Percentiles rank a stretch among this genome's conserved stretches.
These are phyloP conservation scores for Primulina tabacum DNA, from an alignment of 257 asterid genomes.

Conservation along the genomic window DNA sequence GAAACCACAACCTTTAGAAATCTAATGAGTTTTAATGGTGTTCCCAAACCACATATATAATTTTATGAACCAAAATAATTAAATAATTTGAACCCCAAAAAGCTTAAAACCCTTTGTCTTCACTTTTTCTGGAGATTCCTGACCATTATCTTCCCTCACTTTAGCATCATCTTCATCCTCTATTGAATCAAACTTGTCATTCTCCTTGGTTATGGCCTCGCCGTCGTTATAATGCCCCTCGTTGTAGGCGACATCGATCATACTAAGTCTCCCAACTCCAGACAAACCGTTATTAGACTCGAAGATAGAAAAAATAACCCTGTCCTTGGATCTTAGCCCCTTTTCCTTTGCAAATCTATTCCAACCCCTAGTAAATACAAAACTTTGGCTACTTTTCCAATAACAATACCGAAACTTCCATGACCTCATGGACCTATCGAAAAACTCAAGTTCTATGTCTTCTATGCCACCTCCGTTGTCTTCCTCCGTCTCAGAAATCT, in stretches of 20 bases:
- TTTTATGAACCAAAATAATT: not conserved
- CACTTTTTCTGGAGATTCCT: not conserved
- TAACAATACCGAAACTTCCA: slow-evolving; percentile 73
- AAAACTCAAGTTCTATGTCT: slow-evolving; percentile 44
- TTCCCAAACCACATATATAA: not conserved
- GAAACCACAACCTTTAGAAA: not conserved
- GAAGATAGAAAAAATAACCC: slow-evolving; percentile 38
- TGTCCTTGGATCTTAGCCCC: slow-evolving; percentile 43
- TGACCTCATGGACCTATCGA: slow-evolving; percentile 39
- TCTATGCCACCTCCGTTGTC: slow-evolving; percentile 16
- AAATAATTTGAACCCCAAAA: slow-evolving; percentile 34
- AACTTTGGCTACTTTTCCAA: slow-evolving; percentile 80
- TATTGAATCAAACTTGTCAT: not conserved
- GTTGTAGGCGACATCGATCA: slow-evolving; percentile 41
- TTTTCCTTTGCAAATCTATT: slow-evolving; percentile 50
- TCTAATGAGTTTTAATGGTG: not conserved
- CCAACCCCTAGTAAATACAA: slow-evolving; percentile 75
- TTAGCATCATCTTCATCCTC: not conserved
- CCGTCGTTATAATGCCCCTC: not conserved
- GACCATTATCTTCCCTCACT: not conserved
- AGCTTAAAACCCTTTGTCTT: slow-evolving; percentile 28
- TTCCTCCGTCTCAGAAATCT: not conserved
- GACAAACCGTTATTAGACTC: slow-evolving; percentile 27
- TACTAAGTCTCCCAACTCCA: slow-evolving; percentile 22
- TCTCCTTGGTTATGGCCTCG: not conserved